phyloP scores from a whole-genome alignment of 1,139 yeast genomes.

The Hemisphaericaspora lyxosophila region DNA sequence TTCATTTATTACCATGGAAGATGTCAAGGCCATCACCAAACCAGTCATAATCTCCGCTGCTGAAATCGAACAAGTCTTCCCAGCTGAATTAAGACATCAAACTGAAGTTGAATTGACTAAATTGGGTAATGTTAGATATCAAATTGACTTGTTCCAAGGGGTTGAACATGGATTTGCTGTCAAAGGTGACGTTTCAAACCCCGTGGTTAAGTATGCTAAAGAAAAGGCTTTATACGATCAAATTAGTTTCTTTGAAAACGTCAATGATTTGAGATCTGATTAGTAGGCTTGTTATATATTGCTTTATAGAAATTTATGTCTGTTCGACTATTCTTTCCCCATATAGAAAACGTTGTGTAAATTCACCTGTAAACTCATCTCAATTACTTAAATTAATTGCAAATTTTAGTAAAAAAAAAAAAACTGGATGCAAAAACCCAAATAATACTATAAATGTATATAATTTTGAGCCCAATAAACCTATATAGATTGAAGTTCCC shows the following conservation, averaged over 20 bases:
- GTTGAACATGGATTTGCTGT: conserved; percentile 73
- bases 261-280: conserved; percentile 1
- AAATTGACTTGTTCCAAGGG: conserved; percentile 59
- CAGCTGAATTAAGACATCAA: conserved; percentile 58
- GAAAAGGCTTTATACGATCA: conserved; percentile 68
- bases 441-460: too few species aligned
- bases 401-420: too few species aligned
- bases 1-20: conserved; percentile 63
- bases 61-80: conserved; percentile 61
- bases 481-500: too few species aligned
- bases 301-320: too few species aligned
- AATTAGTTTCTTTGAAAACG: conserved; percentile 26
- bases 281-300: too few species aligned
- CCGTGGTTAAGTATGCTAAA: conserved; percentile 62
- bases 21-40: conserved; percentile 52
- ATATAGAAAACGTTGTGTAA: too few species aligned
- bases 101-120: conserved; percentile 55
- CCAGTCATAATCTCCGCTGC: conserved; percentile 75
- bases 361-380: too few species aligned
- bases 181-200: conserved; percentile 65
- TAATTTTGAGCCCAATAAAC: too few species aligned
- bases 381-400: too few species aligned
- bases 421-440: too few species aligned
- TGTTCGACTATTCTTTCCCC: too few species aligned
- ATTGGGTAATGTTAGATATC: conserved; percentile 52